Base-by-base conservation (phyloP, 306 rosid genomes). In the Rosa persica region DNA sequence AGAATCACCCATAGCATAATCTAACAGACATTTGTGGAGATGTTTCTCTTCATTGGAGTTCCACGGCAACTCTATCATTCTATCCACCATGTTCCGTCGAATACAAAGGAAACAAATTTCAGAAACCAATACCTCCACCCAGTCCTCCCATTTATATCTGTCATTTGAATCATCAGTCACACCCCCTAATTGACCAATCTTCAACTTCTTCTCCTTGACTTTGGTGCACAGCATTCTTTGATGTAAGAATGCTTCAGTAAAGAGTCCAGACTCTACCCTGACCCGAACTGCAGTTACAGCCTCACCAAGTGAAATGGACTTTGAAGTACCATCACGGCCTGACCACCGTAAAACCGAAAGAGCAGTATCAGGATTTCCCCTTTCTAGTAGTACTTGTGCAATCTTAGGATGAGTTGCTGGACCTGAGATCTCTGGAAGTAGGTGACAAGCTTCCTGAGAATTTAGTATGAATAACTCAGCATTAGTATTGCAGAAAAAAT, bases 261-360 rank as follows among this genome's bases (percentile, higher is more conserved):
- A 85, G 81, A 91, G 98, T 67, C 96, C 99, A 89, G 96, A 91
- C 88, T 96, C 97, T 81, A 96, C 85, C 85, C 98, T 89, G 79
- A 96, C 99, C 80, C 99, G 90, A 77, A 96, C 96, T 83, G 97
- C 90, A 86, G 92, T 93, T 67, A 90, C 96, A 75, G 98, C 99
- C 86, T 93, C 99, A 71, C 86, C 66, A 67, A 96, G 97, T 67
- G 96, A 93, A 85, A 85, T 78, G 73, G 83, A 54, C 69, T 78
- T 85, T 20, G 89, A 85, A 43, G 87, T 85, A 79, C 95, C 90
- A 80, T 93, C 99, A 76, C 83, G 89, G 55, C 98, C 99, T 67
- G 98, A 86, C 92, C 96, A 96, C 87, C 98, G 88, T 83, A 96
- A 89, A 83, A 93, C 93, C 89, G 88, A 89, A 67, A 96, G 92